Conservation (phyloP, 805 yeast species). For the Teunomyces barrocoloradensis region DNA sequence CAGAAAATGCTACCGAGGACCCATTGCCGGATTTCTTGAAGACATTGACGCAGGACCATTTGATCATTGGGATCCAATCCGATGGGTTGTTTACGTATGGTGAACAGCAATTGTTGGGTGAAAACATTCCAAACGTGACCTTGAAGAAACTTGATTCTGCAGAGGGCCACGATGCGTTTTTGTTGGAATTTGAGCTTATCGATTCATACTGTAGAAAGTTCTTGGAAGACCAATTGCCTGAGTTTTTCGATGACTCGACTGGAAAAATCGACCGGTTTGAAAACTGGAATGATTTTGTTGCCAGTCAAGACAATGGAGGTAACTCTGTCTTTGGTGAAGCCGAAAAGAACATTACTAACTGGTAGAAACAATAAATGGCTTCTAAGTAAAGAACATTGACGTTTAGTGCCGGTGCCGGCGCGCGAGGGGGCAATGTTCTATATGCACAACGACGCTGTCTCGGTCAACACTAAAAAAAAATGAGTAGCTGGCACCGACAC, state of each 20-base stretch:
- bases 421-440: background rate
- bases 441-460: background rate
- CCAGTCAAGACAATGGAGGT: conserved; percentile 43
- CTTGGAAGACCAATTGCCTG: conserved; percentile 54
- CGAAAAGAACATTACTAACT: conserved; percentile 80
- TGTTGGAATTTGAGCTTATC: conserved; percentile 82
- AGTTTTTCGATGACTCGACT: conserved; percentile 45
- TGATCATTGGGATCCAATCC: conserved; percentile 84
- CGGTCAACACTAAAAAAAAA: background rate
- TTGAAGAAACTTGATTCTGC: conserved; percentile 80
- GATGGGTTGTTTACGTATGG: conserved; percentile 91
- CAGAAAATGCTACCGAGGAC: conserved; percentile 31
- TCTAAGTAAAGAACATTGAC: too few relatives aligned
- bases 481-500: background rate
- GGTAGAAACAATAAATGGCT: conserved; percentile 47
- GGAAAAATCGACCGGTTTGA: conserved; percentile 43
- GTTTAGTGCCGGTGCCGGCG: background rate
- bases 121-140: conserved; percentile 63
- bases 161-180: conserved; percentile 97
- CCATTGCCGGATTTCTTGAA: conserved; percentile 51
- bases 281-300: conserved; percentile 41
- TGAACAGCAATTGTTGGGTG: conserved; percentile 84
- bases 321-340: conserved; percentile 89
- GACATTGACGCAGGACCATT: conserved; percentile 67
- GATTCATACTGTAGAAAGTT: conserved; percentile 70